A percentile compares a stretch with the other conserved stretches of the same genome.
These are phyloP conservation scores for Limtongozyma cylindracea DNA, from an alignment of 805 yeast species.

Conservation along the genomic window DNA sequence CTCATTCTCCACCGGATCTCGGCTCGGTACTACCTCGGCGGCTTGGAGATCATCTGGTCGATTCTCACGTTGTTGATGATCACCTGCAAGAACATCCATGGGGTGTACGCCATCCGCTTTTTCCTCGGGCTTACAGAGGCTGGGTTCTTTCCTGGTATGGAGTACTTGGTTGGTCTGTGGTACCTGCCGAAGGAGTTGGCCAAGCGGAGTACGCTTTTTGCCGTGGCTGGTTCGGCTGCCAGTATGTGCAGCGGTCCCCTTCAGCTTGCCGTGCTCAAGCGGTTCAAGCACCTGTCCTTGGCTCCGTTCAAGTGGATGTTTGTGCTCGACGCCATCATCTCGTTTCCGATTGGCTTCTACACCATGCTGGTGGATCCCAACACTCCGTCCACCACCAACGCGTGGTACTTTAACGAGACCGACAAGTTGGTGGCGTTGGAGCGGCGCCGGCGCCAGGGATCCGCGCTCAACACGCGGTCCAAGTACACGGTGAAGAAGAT, in stretches of 20 bases:
- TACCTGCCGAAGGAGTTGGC: slow-evolving; percentile 6
- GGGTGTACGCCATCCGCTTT: slow-evolving; percentile 3
- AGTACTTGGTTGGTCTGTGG: slow-evolving; percentile 18
- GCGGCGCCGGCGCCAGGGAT: slow-evolving; percentile 10
- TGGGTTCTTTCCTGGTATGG: slow-evolving; percentile 32
- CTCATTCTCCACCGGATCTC: slow-evolving; percentile 8
- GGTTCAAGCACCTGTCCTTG: slow-evolving; percentile 4
- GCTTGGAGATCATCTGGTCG: slow-evolving; percentile 18
- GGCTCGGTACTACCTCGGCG: slow-evolving; percentile 18
- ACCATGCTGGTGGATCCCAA: slow-evolving; percentile 10
- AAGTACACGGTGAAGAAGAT: slow-evolving; percentile 14
- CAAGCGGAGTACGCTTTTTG: slow-evolving; percentile 8
- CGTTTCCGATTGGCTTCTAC: slow-evolving; percentile 9
- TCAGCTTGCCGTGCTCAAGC: slow-evolving; percentile 6
- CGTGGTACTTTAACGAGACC: slow-evolving; percentile 6
- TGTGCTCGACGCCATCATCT: slow-evolving; percentile 9
- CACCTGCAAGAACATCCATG: slow-evolving; percentile 2
- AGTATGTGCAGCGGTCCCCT: slow-evolving; percentile 9
- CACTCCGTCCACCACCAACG: slow-evolving; percentile 10
- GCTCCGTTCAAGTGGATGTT: slow-evolving; percentile 11
- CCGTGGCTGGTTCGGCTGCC: slow-evolving; percentile 7
- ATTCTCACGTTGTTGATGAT: slow-evolving; percentile 7
- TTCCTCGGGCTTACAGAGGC: slow-evolving; percentile 15
- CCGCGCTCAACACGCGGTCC: slow-evolving; percentile 12
- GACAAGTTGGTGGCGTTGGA: slow-evolving; percentile 16